Conservation (phyloP, 2,329 filamentous ascomycete species). For the Trichocomaceae sp. region DNA sequence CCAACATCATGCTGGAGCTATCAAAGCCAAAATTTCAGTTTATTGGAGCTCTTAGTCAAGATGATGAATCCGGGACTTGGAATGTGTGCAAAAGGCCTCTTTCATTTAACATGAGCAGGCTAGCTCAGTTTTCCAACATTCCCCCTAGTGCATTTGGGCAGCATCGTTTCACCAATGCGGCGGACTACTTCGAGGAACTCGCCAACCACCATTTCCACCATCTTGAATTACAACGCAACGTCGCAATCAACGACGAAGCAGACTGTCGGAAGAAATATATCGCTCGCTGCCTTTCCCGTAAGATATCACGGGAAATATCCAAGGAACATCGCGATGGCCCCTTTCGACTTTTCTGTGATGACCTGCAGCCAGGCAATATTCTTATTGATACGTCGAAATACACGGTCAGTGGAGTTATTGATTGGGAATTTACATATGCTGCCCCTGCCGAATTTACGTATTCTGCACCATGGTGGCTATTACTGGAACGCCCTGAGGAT, state of each 20-base stretch:
- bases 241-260: conserved; percentile 19
- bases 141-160: conserved; percentile 15
- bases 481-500: conserved; percentile 22
- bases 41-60: conserved; percentile 19
- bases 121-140: conserved; percentile 22
- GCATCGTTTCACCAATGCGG: conserved; percentile 18
- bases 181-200: conserved; percentile 24
- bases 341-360: conserved; percentile 26
- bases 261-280: conserved; percentile 25
- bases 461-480: conserved; percentile 23
- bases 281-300: conserved; percentile 20
- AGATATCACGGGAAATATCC: conserved; percentile 18
- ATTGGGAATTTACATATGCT: conserved; percentile 27
- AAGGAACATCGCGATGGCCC: conserved; percentile 18
- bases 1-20: conserved; percentile 23
- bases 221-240: conserved; percentile 23
- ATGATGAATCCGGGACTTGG: conserved; percentile 7
- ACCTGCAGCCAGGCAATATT: conserved; percentile 23
- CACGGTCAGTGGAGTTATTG: conserved; percentile 20
- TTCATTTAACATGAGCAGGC: conserved; percentile 24
- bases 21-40: conserved; percentile 20
- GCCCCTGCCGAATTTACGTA: conserved; percentile 21
- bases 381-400: conserved; percentile 19
- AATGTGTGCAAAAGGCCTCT: conserved; percentile 10
- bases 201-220: conserved; percentile 23